These are phyloP conservation scores for Blastocystis sp. DNA, from an alignment of 352 stramenopile species.

Conservation along the genomic window DNA sequence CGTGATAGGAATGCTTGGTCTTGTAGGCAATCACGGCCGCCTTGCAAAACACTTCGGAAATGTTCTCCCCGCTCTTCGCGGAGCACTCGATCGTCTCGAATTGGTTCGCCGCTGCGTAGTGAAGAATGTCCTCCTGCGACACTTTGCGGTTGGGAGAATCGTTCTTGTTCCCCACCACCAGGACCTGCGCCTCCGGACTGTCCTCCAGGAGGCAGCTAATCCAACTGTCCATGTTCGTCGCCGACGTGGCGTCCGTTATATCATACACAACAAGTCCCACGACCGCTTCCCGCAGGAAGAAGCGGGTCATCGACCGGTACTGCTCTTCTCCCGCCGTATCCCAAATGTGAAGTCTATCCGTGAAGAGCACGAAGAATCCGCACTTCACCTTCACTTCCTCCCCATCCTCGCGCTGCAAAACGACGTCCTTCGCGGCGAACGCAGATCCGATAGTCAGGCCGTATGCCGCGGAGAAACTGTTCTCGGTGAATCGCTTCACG, in stretches of 20 bases:
- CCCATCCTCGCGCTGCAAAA: constrained; percentile 62
- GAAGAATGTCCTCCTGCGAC: background rate
- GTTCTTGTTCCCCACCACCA: constrained; percentile 68
- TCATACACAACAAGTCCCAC: constrained; percentile 68
- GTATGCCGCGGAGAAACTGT: constrained; percentile 58
- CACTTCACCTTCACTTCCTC: constrained; percentile 54
- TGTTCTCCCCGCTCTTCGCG: constrained; percentile 66
- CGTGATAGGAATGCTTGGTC: constrained; percentile 33
- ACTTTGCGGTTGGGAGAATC: constrained; percentile 59
- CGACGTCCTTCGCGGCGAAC: constrained; percentile 62
- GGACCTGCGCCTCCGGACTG: constrained; percentile 38
- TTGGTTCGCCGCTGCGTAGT: constrained; percentile 64
- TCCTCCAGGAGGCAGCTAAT: constrained; percentile 58
- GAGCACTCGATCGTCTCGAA: constrained; percentile 61
- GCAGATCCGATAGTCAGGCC: constrained; percentile 60
- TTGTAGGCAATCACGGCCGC: constrained; percentile 66
- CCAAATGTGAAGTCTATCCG: constrained; percentile 65
- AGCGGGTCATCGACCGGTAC: constrained; percentile 67
- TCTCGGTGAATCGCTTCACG: constrained; percentile 66
- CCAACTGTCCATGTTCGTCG: constrained; percentile 62
- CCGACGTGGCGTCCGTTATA: constrained; percentile 52
- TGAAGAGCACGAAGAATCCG: background rate
- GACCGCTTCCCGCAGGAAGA: constrained; percentile 55
- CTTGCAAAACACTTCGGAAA: constrained; percentile 68
- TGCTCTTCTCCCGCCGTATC: constrained; percentile 70